A percentile compares a stretch with the other conserved stretches of the same genome.
These are phyloP conservation scores for Neopestalotiopsis sp. DNA, from an alignment of 2,329 filamentous ascomycete species.

Conservation along the genomic window DNA sequence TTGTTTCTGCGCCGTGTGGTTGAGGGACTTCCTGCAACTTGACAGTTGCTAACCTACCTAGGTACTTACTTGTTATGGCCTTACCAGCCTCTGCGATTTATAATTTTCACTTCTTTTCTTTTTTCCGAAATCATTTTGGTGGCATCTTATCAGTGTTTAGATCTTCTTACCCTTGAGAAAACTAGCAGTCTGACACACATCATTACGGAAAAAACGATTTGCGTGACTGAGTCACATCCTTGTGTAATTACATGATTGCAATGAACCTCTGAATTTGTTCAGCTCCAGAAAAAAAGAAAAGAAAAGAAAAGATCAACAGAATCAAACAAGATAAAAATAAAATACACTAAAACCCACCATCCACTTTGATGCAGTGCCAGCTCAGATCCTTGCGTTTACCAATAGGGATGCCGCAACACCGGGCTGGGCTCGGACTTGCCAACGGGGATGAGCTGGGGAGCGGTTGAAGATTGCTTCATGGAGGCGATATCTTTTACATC, in stretches of 20 bases:
- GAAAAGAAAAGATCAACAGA: neutral
- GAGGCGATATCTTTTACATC: neutral
- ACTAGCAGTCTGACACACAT: too few relatives aligned
- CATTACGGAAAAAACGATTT: too few relatives aligned
- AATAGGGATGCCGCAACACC: neutral
- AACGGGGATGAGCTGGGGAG: neutral
- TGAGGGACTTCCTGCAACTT: neutral
- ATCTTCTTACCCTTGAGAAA: too few relatives aligned
- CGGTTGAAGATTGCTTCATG: neutral
- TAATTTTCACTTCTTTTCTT: too few relatives aligned
- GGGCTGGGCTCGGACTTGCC: neutral
- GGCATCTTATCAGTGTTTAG: too few relatives aligned
- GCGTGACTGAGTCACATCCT: too few relatives aligned
- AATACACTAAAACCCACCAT: neutral
- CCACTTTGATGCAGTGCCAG: neutral
- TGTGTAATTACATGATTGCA: neutral
- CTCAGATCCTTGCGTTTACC: neutral
- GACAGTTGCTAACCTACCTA: neutral
- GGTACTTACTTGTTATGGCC: too few relatives aligned
- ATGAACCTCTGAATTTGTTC: neutral
- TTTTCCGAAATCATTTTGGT: too few relatives aligned
- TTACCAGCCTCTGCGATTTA: too few relatives aligned
- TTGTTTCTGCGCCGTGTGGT: slow-evolving; percentile 1
- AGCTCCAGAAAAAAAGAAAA: neutral
- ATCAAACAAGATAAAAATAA: neutral